Evolutionary conservation across 768 basidiomycete genomes (phyloP), one percentile per base, ranked within the genome.

Genomic region (Gloeostereum incarnatum): DNA sequence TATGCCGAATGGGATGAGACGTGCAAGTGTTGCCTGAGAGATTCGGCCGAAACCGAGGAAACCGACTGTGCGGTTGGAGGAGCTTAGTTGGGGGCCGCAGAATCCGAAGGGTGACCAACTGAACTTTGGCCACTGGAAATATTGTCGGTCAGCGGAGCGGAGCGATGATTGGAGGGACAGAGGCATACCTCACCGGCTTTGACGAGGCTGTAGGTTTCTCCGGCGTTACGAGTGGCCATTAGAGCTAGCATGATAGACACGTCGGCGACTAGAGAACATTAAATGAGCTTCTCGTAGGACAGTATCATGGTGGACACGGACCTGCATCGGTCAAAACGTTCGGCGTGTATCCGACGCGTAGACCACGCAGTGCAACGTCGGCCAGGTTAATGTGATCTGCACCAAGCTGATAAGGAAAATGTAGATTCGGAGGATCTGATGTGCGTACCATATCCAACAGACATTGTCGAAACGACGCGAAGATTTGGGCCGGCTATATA

Each of bases 21-120:
- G 78, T 2, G 70, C 58, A 29, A 94, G 71, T 0, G 83, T 85
- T 16, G 82, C 82, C 49, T 92, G 88, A 0, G 91, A 78, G 48
- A 98, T 98, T 18, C 94, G 78, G 5, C 94, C 94, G 49, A 98
- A 97, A 9, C 96, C 96, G 22, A 98, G 66, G 62, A 98, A 96
- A 1, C 90, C 92, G 2, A 81, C 75, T 1, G 81, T 93, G 30
- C 81, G 76, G 2, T 51, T 40, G 1, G 69, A 68, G 0, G 78
- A 59, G 58, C 81, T 79, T 14, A 87, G 60, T 53, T 91, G 88
- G 1, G 77, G 84, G 0, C 94, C 93, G 47, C 87, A 90, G 47
- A 93, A 75, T 9, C 67, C 61, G 58, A 90, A 92, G 0, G 93
- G 94, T 0, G 77, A 61, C 86, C 92, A 98, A 16, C 66, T 67